Base-by-base conservation (phyloP, 192 early-diverging fungal species). In the Umbelopsis sp. region DNA sequence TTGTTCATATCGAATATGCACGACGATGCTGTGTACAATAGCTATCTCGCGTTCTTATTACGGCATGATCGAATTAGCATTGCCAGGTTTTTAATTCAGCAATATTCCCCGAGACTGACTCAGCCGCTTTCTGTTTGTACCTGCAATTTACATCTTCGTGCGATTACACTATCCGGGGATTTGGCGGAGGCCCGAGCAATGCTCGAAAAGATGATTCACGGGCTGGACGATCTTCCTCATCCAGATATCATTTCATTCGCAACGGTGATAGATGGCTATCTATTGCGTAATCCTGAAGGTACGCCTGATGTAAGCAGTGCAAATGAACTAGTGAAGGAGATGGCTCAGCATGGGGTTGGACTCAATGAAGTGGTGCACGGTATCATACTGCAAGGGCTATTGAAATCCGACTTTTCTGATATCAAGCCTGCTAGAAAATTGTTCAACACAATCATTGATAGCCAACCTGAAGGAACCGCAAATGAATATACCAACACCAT, bases 171-270 rank as follows among this genome's bases (percentile, higher is more conserved):
- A 66, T 41, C 68, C 0, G 64, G 72, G 0, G 58, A 73, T 21
- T 20, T 78, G n/a, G 23, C 27, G 0, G 35, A 23, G 1, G 76
- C 76, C 25, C 41, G 55, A 10, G n/a, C 67, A 11, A 37, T 78
- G 22, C 48, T 78, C 22, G 22, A 66, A 6, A 35, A 33, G 25
- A 72, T 78, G 76, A 37, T 64, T 21, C 9, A 41, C 21, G 50
- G 33, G 1, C 48, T 72, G 46, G 48, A 50, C 7, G 46, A 53
- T 27, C 55, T 70, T 44, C 76, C 76, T 8, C 23, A 61, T 6
- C 76, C 76, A 2, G 71, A 78, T 49, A 23, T 73, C 30, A 65
- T 73, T 22, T 73, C 61, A 7, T 78, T 67, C 45, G 73, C 76
- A 4, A 70, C 68, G 0, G 50, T 78, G 22, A 78, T 78, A 18